Base-by-base conservation (phyloP, 176 grass and related monocot species). In the Carex cristatella region DNA sequence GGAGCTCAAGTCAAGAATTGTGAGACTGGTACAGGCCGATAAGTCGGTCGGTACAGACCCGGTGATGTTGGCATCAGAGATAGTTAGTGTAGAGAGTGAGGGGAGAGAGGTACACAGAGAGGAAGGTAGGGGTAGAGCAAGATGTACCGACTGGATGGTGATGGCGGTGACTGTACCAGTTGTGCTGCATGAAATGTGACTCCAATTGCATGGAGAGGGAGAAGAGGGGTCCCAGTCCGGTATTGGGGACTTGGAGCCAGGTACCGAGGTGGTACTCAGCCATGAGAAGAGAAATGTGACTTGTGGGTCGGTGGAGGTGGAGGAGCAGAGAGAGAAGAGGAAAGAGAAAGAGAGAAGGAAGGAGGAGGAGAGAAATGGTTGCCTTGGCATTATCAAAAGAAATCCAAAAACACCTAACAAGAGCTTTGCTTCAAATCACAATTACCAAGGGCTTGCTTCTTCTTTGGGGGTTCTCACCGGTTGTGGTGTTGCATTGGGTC, bases 61-160 rank as follows among this genome's bases (percentile, higher is more conserved):
- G 2, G 96, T 98, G 8, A 95, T 84, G 78, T 98, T 98, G n/a
- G 90, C 88, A 2, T 95, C 93, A 33, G 96, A 92, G 85, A 89
- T 69, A 5, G 89, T 82, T 51, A 98, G 76, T 27, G 83, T 63
- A 1, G 77, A 28, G 51, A 98, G 85, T 1, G 2, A 61, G 0
- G 96, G 79, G 0, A 95, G 83, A 19, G 89, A 84, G 9, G 80
- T 59, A 84, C 96, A 98, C 68, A 98, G 85, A 5, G 89, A 88
- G 0, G 37, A 0, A 0, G 93, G 93, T 1, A 91, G 37, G 0
- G 89, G 1, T 53, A 85, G 69, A 10, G 86, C 91, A 19, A 98
- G 91, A 62, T 85, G 93, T 3, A 95, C 85, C n/a, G 93, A 98
- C 80, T 91, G 93, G 63, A 98, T 90, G 3, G 65, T 88, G 5